Evolutionary conservation across 345 rosid species (phyloP), one percentile per base, ranked within the genome.

Genomic region (Populus davidiana): DNA sequence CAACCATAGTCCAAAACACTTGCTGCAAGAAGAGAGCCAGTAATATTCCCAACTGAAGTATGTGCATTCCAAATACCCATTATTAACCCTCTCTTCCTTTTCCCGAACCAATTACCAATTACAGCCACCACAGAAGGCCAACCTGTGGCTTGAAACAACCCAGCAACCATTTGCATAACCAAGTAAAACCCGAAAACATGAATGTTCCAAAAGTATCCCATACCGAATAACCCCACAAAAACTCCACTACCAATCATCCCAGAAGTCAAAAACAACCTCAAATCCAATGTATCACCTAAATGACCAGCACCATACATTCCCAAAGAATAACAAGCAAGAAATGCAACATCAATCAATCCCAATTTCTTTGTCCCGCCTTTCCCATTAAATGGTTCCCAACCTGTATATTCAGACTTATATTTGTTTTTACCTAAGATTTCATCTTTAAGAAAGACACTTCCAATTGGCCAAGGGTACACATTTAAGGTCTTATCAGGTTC

Each of bases 101-200:
- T 95, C 36, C 97, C 98, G 50, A 84, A 92, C 98, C 99, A 93
- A 83, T 93, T 95, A 35, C 97, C 99, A 18, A 95, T 88, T 14
- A 95, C 98, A 43, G 99, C 99, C 78, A 95, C 99, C 80, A 93
- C 99, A 10, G 97, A 95, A 6, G 99, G 99, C 99, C 99, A 93
- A 1, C 98, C 99, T 0, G 97, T 95, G 6, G 97, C 97, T 77
- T 95, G 96, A 83, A 95, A 95, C 81, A 93, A 81, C 78, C 98
- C 98, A 14, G 98, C 96, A 47, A 81, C 80, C 99, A 95, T 92
- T 89, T 92, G 97, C 96, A 92, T 87, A 18, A 78, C 80, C 72
- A 93, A 77, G 61, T 80, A 95, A 74, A 87, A 95, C 83, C 90
- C 77, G 70, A 95, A 93, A 47, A 76, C 86, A 79, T 93, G 99